phyloP scores from a whole-genome alignment of 192 early-diverging fungal genomes.

The Gamsiella multidivaricata region DNA sequence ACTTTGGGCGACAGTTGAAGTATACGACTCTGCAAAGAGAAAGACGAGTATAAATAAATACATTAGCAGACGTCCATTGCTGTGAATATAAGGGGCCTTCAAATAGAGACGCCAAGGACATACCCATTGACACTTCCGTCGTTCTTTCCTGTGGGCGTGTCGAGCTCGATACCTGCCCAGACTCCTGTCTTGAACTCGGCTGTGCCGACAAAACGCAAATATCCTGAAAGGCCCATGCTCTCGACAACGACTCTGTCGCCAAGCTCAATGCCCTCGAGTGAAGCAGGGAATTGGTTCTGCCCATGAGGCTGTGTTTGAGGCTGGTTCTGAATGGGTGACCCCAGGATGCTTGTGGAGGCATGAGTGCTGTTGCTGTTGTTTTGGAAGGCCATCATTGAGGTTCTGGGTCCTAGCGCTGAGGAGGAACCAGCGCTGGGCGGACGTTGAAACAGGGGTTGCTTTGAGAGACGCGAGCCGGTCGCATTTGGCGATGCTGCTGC shows the following conservation, averaged over 20 bases:
- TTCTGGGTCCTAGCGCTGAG: not conserved
- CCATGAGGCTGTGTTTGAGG: not conserved
- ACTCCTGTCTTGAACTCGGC: constrained; percentile 77
- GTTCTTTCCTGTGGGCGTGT: constrained; percentile 81
- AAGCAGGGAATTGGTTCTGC: constrained; percentile 30
- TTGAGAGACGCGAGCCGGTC: constrained; percentile 11
- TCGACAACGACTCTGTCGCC: constrained; percentile 75
- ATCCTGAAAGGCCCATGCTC: constrained; percentile 71
- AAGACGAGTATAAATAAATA: not conserved
- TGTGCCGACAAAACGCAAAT: constrained; percentile 79
- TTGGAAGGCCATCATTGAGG: not conserved
- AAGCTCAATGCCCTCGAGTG: constrained; percentile 40
- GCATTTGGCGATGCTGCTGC: not conserved
- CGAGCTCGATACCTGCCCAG: constrained; percentile 86
- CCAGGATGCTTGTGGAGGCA: not conserved
- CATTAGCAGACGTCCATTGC: not conserved
- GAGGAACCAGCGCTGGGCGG: constrained; percentile 3
- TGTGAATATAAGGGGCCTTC: not conserved
- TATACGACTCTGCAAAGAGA: constrained; percentile 65
- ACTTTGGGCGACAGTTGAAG: constrained; percentile 74
- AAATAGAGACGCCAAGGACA: constrained; percentile 6
- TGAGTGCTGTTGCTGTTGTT: not conserved
- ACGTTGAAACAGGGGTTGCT: constrained; percentile 26
- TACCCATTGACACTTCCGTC: constrained; percentile 79
- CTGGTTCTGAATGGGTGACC: constrained; percentile 10